A percentile compares a stretch with the other conserved stretches of the same genome.
Evolutionary conservation across 1,139 yeast species (phyloP).

Genomic region (Sugiyamaella sp.): DNA sequence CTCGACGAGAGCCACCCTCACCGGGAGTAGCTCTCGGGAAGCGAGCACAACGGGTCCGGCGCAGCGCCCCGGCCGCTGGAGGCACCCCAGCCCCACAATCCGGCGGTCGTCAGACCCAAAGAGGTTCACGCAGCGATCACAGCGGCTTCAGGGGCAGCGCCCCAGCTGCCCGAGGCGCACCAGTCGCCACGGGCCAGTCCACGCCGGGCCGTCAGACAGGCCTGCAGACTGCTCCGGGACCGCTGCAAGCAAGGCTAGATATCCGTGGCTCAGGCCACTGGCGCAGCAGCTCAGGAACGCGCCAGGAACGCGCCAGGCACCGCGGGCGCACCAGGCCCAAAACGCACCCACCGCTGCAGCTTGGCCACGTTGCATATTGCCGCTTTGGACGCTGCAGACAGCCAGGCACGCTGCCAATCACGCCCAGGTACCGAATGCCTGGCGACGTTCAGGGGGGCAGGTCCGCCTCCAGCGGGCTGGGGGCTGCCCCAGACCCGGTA

Average conservation of each 20-base stretch:
- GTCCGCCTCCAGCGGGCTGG: too few relatives aligned
- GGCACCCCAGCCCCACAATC: too few relatives aligned
- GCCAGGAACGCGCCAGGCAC: background rate
- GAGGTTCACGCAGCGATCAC: background rate
- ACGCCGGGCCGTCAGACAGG: background rate
- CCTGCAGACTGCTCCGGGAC: too few relatives aligned
- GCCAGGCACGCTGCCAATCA: background rate
- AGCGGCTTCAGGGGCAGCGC: background rate
- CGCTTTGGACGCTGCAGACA: background rate
- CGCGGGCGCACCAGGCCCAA: background rate
- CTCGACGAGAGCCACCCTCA: too few relatives aligned
- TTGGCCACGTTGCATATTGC: background rate
- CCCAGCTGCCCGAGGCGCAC: conserved; percentile 1
- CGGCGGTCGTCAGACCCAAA: too few relatives aligned
- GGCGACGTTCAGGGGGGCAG: too few relatives aligned
- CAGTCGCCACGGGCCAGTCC: background rate
- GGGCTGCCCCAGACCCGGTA: too few relatives aligned
- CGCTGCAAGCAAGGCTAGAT: background rate
- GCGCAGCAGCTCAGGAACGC: conserved; percentile 3
- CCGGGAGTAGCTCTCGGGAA: too few relatives aligned
- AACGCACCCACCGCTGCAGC: background rate
- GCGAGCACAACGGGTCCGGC: too few relatives aligned
- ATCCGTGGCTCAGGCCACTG: background rate
- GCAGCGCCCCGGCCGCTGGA: too few relatives aligned
- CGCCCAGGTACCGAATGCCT: background rate